phyloP scores from a whole-genome alignment of 805 yeast genomes.

The Brettanomyces naardenensis region DNA sequence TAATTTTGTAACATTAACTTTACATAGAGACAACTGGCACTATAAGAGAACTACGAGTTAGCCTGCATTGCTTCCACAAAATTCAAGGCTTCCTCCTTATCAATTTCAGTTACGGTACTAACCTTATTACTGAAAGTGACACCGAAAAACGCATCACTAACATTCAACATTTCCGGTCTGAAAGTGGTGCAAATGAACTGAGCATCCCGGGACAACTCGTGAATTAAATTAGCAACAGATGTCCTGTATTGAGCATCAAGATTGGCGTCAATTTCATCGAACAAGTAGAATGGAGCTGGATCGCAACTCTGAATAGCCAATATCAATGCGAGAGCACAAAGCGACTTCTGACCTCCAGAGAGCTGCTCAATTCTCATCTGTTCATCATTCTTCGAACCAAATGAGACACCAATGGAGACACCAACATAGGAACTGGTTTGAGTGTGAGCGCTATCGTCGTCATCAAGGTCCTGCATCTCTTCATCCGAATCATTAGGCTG shows the following conservation, averaged over 20 bases:
- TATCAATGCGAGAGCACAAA: conserved; percentile 93
- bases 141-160: conserved; percentile 82
- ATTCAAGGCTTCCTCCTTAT: conserved; percentile 65
- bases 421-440: conserved; percentile 46
- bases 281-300: conserved; percentile 94
- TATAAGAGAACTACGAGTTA: no score
- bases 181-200: conserved; percentile 97
- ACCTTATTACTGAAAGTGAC: conserved; percentile 79
- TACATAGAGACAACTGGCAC: no score
- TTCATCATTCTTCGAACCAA: conserved; percentile 78
- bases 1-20: no score
- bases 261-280: conserved; percentile 96
- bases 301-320: conserved; percentile 92
- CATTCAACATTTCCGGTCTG: conserved; percentile 84
- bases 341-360: conserved; percentile 94
- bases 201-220: conserved; percentile 55
- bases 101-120: conserved; percentile 67
- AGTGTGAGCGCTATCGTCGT: conserved; percentile 12
- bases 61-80: conserved; percentile 63
- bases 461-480: conserved; percentile 17
- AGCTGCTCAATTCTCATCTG: conserved; percentile 84
- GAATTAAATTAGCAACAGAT: conserved; percentile 73
- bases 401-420: conserved; percentile 80
- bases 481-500: conserved; percentile 4
- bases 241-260: conserved; percentile 87